Evolutionary conservation across 345 rosid species (phyloP).

Genomic region (Salix koriyanagi): DNA sequence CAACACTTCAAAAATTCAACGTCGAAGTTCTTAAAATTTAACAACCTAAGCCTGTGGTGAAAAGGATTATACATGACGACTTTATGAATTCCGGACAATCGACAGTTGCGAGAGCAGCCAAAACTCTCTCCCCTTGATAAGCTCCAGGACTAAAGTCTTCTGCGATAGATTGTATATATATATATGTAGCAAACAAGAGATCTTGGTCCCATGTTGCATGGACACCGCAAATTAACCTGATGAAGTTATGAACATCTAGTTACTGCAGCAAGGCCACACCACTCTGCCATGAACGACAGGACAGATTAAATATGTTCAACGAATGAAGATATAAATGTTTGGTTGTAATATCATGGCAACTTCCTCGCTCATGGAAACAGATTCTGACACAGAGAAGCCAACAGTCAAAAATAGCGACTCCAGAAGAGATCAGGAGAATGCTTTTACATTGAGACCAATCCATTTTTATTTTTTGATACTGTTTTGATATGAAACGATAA

Average conservation of each 20-base stretch:
- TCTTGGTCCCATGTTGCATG: neutral
- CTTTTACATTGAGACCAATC: neutral
- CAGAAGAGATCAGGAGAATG: neutral
- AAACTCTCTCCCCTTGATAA: neutral
- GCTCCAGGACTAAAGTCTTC: neutral
- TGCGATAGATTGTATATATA: neutral
- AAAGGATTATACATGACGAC: too few relatives aligned
- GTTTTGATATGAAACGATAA: too few relatives aligned
- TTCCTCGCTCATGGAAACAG: conserved; percentile 3
- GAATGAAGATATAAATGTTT: neutral
- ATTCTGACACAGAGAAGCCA: neutral
- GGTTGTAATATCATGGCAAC: neutral
- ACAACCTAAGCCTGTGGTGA: too few relatives aligned
- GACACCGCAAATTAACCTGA: too few relatives aligned
- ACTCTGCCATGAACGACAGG: neutral
- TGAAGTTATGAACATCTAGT: too few relatives aligned
- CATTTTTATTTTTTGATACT: too few relatives aligned
- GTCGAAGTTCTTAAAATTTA: too few relatives aligned
- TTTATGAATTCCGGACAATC: too few relatives aligned
- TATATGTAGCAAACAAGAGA: neutral
- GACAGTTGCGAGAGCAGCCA: too few relatives aligned
- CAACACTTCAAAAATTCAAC: too few relatives aligned
- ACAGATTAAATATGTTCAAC: neutral
- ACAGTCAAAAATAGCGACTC: conserved; percentile 30
- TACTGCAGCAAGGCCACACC: neutral